A percentile compares a stretch with the other conserved stretches of the same genome.
Conservation (phyloP, 371 early-diverging fungal genomes). For the Rhizopus microsporus region DNA sequence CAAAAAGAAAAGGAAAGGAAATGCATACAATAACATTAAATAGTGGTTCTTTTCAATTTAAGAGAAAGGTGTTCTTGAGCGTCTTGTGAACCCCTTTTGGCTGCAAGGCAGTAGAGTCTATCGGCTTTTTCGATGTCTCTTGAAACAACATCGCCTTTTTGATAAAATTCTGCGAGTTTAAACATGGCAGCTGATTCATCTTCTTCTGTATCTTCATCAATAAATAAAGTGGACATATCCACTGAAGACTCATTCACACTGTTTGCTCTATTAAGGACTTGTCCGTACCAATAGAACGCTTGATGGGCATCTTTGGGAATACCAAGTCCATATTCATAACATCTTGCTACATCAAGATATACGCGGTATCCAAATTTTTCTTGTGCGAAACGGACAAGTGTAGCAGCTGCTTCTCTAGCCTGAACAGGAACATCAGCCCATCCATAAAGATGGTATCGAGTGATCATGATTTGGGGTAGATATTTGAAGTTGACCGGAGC, state of each 20-base stretch:
- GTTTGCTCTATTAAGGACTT: constrained; percentile 42
- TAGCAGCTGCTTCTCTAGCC: constrained; percentile 25
- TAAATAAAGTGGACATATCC: constrained; percentile 23
- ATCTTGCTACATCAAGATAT: constrained; percentile 48
- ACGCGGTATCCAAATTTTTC: constrained; percentile 20
- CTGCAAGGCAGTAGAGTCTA: constrained; percentile 28
- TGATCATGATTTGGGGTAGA: constrained; percentile 34
- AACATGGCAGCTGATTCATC: constrained; percentile 34
- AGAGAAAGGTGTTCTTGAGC: constrained; percentile 21
- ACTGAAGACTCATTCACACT: background rate
- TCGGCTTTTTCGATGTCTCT: constrained; percentile 23
- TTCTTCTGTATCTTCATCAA: constrained; percentile 38
- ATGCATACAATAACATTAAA: background rate
- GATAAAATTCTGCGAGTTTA: constrained; percentile 42
- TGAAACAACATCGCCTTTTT: constrained; percentile 24
- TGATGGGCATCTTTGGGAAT: constrained; percentile 61
- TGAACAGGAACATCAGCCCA: constrained; percentile 33
- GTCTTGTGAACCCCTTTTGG: constrained; percentile 24
- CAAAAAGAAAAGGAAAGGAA: background rate
- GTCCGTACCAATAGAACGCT: constrained; percentile 84
- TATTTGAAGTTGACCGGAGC: constrained; percentile 24
- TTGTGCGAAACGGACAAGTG: constrained; percentile 32
- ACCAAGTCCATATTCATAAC: constrained; percentile 89
- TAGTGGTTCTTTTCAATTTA: constrained; percentile 5
- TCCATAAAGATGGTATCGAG: constrained; percentile 42